Evolutionary conservation across 345 rosid species (phyloP).

Genomic region (Arabidopsis thaliana): TAIR10.1 NC_003076.8:19421501-19422000

Average conservation of each 20-base stretch:
- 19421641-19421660: slow-evolving; percentile 64
- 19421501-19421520: not conserved
- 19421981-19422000: not conserved
- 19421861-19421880: slow-evolving; percentile 86
- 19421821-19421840: slow-evolving; percentile 79
- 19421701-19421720: slow-evolving; percentile 75
- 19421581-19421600: slow-evolving; percentile 68
- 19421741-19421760: slow-evolving; percentile 79
- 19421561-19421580: slow-evolving; percentile 50
- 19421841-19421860: slow-evolving; percentile 77
- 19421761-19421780: slow-evolving; percentile 80
- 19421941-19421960: slow-evolving; percentile 82
- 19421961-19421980: slow-evolving; percentile 86
- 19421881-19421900: slow-evolving; percentile 77
- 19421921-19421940: slow-evolving; percentile 84
- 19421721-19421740: slow-evolving; percentile 83
- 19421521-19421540: slow-evolving; percentile 16
- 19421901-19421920: slow-evolving; percentile 83
- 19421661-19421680: slow-evolving; percentile 69
- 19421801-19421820: slow-evolving; percentile 72
- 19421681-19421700: slow-evolving; percentile 67
- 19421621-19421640: slow-evolving; percentile 48
- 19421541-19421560: slow-evolving; percentile 58
- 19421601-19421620: slow-evolving; percentile 59
- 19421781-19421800: slow-evolving; percentile 74